A percentile compares a stretch with the other conserved stretches of the same genome.
phyloP scores from a whole-genome alignment of 257 asterid genomes.

The Nicotiana obtusifolia region DNA sequence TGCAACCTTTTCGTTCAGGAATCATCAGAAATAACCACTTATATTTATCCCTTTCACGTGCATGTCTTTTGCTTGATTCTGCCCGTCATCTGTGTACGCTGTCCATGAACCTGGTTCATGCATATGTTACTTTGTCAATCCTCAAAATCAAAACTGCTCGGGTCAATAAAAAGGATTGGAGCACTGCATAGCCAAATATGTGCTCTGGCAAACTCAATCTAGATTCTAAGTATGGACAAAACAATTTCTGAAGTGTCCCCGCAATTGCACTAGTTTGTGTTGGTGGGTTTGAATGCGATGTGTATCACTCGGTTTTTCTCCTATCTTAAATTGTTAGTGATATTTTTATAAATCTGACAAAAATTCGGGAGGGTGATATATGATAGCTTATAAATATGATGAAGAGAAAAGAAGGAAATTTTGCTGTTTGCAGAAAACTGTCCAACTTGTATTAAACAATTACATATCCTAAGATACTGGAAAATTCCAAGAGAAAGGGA shows the following conservation, averaged over 20 bases:
- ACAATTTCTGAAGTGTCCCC: slow-evolving; percentile 11
- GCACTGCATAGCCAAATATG: not conserved
- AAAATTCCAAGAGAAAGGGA: slow-evolving; percentile 39
- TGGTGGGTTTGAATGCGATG: not conserved
- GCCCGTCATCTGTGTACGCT: no score
- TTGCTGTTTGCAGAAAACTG: slow-evolving; percentile 26
- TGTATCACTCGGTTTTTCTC: not conserved
- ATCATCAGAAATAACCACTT: no score
- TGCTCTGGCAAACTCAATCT: slow-evolving; percentile 7
- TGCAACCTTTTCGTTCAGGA: no score
- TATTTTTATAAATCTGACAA: not conserved
- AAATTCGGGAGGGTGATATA: not conserved
- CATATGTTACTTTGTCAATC: no score
- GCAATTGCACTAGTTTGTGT: slow-evolving; percentile 4
- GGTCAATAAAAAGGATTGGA: no score
- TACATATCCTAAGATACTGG: slow-evolving; percentile 13
- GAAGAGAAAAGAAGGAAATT: slow-evolving; percentile 21
- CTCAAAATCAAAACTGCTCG: no score
- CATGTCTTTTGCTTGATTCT: no score
- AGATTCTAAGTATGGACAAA: slow-evolving; percentile 2
- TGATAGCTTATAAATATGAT: slow-evolving; percentile 13
- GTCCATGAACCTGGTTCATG: no score
- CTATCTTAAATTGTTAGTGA: slow-evolving; percentile 20
- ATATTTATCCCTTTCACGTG: no score
- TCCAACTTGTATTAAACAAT: slow-evolving; percentile 15